Evolutionary conservation across 1,284 basidiomycete species (phyloP).

Genomic region (Boletus holoroseus): DNA sequence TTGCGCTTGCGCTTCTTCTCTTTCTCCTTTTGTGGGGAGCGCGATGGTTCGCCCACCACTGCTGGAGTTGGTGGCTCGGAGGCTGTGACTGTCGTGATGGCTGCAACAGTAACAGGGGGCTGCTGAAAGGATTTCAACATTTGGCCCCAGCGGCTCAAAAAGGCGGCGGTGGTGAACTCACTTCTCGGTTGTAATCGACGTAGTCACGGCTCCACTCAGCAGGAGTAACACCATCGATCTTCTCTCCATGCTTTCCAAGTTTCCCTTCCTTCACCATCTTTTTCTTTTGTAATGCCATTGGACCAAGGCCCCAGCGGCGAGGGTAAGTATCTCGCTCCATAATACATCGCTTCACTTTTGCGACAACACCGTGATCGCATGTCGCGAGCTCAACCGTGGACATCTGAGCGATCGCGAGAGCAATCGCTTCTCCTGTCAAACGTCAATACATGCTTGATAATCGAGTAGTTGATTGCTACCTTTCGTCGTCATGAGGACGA

Average conservation of each 20-base stretch:
- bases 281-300: conserved; percentile 96
- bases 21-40: conserved; percentile 45
- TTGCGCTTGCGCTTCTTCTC: conserved; percentile 75
- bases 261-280: conserved; percentile 96
- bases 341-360: conserved; percentile 98
- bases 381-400: conserved; percentile 97
- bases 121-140: conserved; percentile 32
- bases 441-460: conserved; percentile 7
- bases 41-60: conserved; percentile 35
- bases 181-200: conserved; percentile 80
- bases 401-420: conserved; percentile 97
- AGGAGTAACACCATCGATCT: conserved; percentile 88
- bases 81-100: conserved; percentile 23
- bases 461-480: conserved; percentile 40
- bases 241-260: conserved; percentile 94
- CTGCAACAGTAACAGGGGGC: conserved; percentile 33
- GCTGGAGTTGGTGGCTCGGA: conserved; percentile 23
- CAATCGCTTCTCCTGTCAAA: conserved; percentile 84
- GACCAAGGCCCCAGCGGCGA: conserved; percentile 96
- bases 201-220: conserved; percentile 89
- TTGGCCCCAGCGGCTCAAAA: conserved; percentile 12
- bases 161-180: conserved; percentile 19
- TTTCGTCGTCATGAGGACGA: conserved; percentile 99
- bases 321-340: conserved; percentile 99
- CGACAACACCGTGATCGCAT: conserved; percentile 98